Evolutionary conservation across 2,329 filamentous ascomycete genomes (phyloP), one percentile per base, ranked within the genome.

Genomic region (Apiospora hydei): DNA sequence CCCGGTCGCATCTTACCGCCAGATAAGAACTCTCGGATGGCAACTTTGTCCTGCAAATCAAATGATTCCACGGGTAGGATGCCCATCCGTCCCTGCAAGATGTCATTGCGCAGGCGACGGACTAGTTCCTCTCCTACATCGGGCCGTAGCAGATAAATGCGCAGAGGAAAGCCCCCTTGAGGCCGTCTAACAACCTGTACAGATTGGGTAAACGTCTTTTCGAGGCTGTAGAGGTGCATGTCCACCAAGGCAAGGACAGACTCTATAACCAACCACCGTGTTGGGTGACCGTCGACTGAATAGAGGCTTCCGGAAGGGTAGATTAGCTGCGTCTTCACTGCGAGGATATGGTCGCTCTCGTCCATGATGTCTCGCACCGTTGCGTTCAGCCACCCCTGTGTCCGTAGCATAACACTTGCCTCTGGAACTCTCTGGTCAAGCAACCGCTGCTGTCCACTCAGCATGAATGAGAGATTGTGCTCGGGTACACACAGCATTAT

Each of bases 401-500:
- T 83, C 0, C 79, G 77, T 2, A 91, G 81, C 85, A 93, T 88
- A 0, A 75, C 76, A 0, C 75, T 77, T 0, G 87, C 86, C 46
- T 86, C 80, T 0, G 78, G 70, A 0, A 83, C 70, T 3, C 84
- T 80, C 1, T 79, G 78, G 67, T 91, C 87, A 0, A 85, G 84
- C 0, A 92, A 77, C 1, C 85, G 84, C 74, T 93, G 89, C 0
- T 89, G 76, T 0, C 89, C 89, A 72, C 89, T 90, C 1, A 93
- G 82, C 75, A 87, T 88, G 78, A 92, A 92, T 0, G 91, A 93
- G 7, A 93, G 81, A 13, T 76, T 82, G 73, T 93, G 89, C 70
- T 93, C 91, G 0, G 91, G 91, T 1, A 90, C 84, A 0, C 86
- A 84, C 0, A 93, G 79, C 30, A 93, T 84, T 0, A 93, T 79